Conservation (phyloP, 2,329 filamentous ascomycete species). For the Neopestalotiopsis sp. region DNA sequence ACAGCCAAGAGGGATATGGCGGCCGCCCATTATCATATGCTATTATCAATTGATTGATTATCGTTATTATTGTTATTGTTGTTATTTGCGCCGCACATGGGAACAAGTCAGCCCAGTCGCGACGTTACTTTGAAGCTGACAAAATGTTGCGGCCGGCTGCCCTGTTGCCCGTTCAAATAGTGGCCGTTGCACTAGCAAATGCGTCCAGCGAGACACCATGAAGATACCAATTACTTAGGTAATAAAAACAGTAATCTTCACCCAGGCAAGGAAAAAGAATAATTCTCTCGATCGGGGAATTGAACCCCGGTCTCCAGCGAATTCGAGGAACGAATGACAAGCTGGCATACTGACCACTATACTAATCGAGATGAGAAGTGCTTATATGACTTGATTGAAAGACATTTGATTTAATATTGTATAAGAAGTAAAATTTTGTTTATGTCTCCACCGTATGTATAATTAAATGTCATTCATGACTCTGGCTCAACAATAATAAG, state of each 20-base stretch:
- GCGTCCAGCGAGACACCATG: too few relatives aligned
- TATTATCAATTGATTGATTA: too few relatives aligned
- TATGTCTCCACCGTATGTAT: not conserved
- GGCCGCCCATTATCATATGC: not conserved
- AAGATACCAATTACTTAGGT: not conserved
- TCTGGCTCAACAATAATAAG: too few relatives aligned
- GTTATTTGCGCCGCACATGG: too few relatives aligned
- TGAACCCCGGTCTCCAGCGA: conserved; percentile 14
- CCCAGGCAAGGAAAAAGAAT: not conserved
- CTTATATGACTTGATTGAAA: not conserved
- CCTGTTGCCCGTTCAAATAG: too few relatives aligned
- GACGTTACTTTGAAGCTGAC: too few relatives aligned
- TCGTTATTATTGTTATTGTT: too few relatives aligned
- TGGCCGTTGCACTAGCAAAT: too few relatives aligned
- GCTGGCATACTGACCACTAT: conserved; percentile 16
- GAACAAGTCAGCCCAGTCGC: too few relatives aligned
- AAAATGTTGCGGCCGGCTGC: too few relatives aligned
- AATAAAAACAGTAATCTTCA: not conserved
- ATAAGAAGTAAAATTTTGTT: not conserved
- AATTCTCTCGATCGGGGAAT: conserved; percentile 10
- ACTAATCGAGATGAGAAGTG: conserved; percentile 8
- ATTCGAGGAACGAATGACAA: not conserved
- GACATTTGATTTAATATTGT: not conserved
- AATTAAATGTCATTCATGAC: too few relatives aligned
- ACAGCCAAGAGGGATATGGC: not conserved